Evolutionary conservation across 1,284 basidiomycete genomes (phyloP).

Genomic region (Coniferiporia sulphurascens): DNA sequence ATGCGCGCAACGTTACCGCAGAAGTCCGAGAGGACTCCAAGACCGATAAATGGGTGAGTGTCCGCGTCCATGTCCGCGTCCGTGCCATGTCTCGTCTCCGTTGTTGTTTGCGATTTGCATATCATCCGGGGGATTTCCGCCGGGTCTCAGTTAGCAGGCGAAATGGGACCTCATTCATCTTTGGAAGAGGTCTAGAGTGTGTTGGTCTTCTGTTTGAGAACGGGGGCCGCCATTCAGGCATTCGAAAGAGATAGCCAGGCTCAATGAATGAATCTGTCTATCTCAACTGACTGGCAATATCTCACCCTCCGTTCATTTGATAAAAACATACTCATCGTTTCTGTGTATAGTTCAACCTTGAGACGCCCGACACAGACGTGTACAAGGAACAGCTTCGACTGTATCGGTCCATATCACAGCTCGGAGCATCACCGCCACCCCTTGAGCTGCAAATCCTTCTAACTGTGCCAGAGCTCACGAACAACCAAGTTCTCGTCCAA

Average conservation of each 20-base stretch:
- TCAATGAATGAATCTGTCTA: too few relatives aligned
- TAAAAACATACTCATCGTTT: neutral
- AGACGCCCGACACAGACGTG: constrained; percentile 62
- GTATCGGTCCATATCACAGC: constrained; percentile 54
- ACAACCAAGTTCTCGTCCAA: constrained; percentile 68
- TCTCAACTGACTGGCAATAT: too few relatives aligned
- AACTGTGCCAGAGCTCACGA: constrained; percentile 57
- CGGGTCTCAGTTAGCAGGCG: too few relatives aligned
- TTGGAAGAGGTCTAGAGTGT: too few relatives aligned
- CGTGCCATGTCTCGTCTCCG: constrained; percentile 1
- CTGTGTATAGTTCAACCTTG: constrained; percentile 65
- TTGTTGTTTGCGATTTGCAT: neutral
- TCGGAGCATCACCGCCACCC: constrained; percentile 36
- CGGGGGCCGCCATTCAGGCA: too few relatives aligned
- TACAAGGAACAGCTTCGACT: constrained; percentile 58
- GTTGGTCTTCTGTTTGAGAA: too few relatives aligned
- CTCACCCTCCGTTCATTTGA: too few relatives aligned
- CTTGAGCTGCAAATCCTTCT: constrained; percentile 68
- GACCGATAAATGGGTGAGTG: constrained; percentile 73
- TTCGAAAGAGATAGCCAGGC: too few relatives aligned
- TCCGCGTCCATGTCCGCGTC: neutral
- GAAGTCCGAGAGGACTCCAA: constrained; percentile 35
- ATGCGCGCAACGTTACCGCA: constrained; percentile 56
- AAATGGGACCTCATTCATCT: too few relatives aligned
- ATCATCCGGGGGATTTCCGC: too few relatives aligned